Base-by-base conservation (phyloP, 495 filamentous ascomycete species). In the Gamarada debralockiae region DNA sequence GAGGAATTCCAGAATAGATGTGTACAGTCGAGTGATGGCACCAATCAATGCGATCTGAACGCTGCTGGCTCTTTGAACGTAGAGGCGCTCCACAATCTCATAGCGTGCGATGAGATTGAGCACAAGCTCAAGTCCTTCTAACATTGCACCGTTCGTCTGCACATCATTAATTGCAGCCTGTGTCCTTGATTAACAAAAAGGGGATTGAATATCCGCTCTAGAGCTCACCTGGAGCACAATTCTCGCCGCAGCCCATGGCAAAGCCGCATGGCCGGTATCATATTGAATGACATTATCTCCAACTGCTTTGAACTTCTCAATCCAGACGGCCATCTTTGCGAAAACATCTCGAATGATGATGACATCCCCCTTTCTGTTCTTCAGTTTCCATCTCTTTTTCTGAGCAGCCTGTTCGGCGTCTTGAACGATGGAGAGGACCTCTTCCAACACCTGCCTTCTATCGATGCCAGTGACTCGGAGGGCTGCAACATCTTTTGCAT, bases 221-320 rank as follows among this genome's bases (percentile, higher is more conserved):
- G n/a, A 37, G 39, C 24, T 36, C 5, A 70, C 63, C 53, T 70
- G 62, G 18, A 75, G 58, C 2, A 74, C 27, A 34, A 77, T 69
- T 15, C 67, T 56, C 10, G 72, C 54, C 1, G 50, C 70, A 12
- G 71, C 72, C 73, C 73, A 75, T 15, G 73, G 71, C 24, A 76
- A 57, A 7, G 68, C 63, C 17, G 67, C 65, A 65, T 75, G 70
- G 2, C 39, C 62, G n/a, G 71, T 69, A 60, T 75, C 71, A 56
- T 68, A 67, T 41, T 65, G 27, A 62, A 56, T 12, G 58, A 65
- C 15, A 60, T 29, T 46, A 49, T 73, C 68, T 14, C 69, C 73
- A 42, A 72, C 48, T 14, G n/a, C 50, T 46, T 64, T 71, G 60
- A 75, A 73, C 14, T 61, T 67, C n/a, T 69, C 50, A 15, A 73